Evolutionary conservation across 495 filamentous ascomycete species (phyloP).

Genomic region (Bombardia bombarda): DNA sequence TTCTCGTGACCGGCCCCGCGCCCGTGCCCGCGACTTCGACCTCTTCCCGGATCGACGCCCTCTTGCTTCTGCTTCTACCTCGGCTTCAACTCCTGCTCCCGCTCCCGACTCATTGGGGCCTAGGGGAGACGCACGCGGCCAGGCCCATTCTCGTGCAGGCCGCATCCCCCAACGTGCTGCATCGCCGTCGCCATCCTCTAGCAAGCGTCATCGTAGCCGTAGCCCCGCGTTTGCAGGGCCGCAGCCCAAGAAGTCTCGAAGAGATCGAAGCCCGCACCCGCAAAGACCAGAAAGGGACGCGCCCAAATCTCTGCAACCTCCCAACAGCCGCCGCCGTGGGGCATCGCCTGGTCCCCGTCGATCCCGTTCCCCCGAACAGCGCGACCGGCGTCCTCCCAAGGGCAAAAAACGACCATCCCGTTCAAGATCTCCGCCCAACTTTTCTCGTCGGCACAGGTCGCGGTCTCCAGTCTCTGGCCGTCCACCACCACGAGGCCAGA

Average conservation of each 20-base stretch:
- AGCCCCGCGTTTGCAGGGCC: conserved; percentile 21
- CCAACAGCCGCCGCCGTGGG: conserved; percentile 12
- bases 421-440: conserved; percentile 23
- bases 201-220: conserved; percentile 32
- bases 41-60: conserved; percentile 19
- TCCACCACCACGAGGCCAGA: not conserved
- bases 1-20: conserved; percentile 24
- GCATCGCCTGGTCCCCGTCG: conserved; percentile 19
- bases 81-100: not conserved
- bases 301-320: conserved; percentile 13
- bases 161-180: conserved; percentile 12
- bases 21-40: conserved; percentile 25
- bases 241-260: conserved; percentile 29
- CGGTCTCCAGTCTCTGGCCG: conserved; percentile 10
- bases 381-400: conserved; percentile 16
- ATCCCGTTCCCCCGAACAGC: conserved; percentile 24
- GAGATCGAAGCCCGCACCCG: conserved; percentile 23
- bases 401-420: conserved; percentile 17
- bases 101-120: conserved; percentile 12
- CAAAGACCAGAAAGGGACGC: conserved; percentile 18
- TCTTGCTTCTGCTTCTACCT: not conserved
- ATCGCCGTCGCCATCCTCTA: conserved; percentile 24
- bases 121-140: conserved; percentile 8
- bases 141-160: not conserved
- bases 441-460: conserved; percentile 16